These are phyloP conservation scores for Picochlorum sp. DNA, from an alignment of 139 green algal species.

Conservation along the genomic window DNA sequence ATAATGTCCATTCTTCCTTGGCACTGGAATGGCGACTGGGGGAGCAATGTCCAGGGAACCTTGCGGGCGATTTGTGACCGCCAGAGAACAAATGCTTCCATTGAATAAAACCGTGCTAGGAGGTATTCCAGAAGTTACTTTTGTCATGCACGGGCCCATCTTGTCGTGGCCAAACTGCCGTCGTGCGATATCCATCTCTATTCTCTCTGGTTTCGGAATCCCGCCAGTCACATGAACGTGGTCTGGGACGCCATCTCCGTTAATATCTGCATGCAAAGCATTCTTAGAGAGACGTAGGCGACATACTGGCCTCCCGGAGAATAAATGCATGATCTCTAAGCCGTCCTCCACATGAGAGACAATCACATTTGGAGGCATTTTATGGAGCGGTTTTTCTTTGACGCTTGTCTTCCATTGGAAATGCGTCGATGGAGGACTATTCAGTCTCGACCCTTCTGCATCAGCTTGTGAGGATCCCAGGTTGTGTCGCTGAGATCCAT, in stretches of 20 bases:
- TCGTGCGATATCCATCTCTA: neutral
- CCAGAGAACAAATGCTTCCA: slow-evolving; percentile 55
- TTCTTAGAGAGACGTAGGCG: slow-evolving; percentile 65
- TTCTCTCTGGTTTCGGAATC: slow-evolving; percentile 2
- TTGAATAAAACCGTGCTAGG: slow-evolving; percentile 70
- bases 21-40: slow-evolving; percentile 66
- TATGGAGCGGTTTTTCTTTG: neutral
- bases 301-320: slow-evolving; percentile 69
- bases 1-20: slow-evolving; percentile 38
- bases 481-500: slow-evolving; percentile 24
- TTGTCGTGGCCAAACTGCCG: neutral
- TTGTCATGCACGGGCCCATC: slow-evolving; percentile 4
- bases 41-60: slow-evolving; percentile 39
- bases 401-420: neutral
- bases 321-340: slow-evolving; percentile 87
- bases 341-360: slow-evolving; percentile 87
- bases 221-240: slow-evolving; percentile 57
- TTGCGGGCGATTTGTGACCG: neutral
- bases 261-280: slow-evolving; percentile 86
- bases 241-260: slow-evolving; percentile 91
- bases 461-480: neutral
- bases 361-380: slow-evolving; percentile 67
- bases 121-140: slow-evolving; percentile 66
- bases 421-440: slow-evolving; percentile 1
- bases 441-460: neutral